Base-by-base conservation (phyloP, 2,329 filamentous ascomycete species). In the Rhinocladiella mackenziei region DNA sequence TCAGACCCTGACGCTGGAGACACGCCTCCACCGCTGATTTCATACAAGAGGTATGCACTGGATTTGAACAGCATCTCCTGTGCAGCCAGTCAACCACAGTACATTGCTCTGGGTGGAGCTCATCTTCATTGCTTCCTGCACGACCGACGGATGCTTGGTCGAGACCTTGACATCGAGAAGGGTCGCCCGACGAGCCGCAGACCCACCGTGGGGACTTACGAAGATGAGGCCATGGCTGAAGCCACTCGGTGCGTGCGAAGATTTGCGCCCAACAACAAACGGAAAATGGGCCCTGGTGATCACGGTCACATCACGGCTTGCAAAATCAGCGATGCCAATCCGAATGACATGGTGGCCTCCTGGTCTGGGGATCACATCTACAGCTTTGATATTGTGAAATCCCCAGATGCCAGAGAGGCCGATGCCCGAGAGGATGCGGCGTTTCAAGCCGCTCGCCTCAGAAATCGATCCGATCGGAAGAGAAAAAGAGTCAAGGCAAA, bases 31-130 rank as follows among this genome's bases (percentile, higher is more conserved):
- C 79, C 81, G 2, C 65, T 84, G 19, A 84, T 84, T 34, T 82
- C 78, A 1, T 84, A 84, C 62, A 80, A 78, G 53, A 70, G 71
- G 15, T 80, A 79, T 55, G 68, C 73, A 31, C 64, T 84, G 14
- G 80, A 84, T 52, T 66, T 84, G 20, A 84, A 84, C 57, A 83
- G 77, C 2, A 81, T 84, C 17, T 84, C 80, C 10, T 84, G 81
- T 57, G 81, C 81, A 5, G 69, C 77, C 3, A 80, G 72, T 37
- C 81, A 84, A 56, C 81, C 81, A 9, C 78, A 84, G 57, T 84
- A 84, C 56, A 84, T 84, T 55, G 81, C 80, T 5, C 65, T 84
- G 10, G 81, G 81, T 32, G 81, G 81, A n/a, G 77, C 78, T 5
- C 80, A 84, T 61, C 68, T 82, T 7, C 79, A 84, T 58, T 83